Evolutionary conservation across 1,139 yeast genomes (phyloP).

Genomic region (Pneumocystis canis): DNA sequence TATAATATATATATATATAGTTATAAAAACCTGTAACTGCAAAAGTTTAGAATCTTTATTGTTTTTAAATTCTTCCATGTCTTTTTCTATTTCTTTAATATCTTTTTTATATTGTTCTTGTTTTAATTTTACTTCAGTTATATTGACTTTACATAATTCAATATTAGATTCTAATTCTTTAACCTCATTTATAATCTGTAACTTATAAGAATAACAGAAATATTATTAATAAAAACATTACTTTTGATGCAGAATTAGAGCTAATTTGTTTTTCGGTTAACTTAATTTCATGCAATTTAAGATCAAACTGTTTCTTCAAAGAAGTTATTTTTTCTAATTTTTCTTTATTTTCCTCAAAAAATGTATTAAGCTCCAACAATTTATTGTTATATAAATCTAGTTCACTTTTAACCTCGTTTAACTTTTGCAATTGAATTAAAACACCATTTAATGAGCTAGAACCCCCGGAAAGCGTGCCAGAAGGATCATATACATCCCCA

Average conservation of each 20-base stretch:
- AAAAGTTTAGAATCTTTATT: slow-evolving; percentile 72
- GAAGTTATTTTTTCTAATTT: slow-evolving; percentile 40
- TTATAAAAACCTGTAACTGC: slow-evolving; percentile 29
- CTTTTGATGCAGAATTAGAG: slow-evolving; percentile 41
- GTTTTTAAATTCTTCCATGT: slow-evolving; percentile 64
- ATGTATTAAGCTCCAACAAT: slow-evolving; percentile 30
- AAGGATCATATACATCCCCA: slow-evolving; percentile 92
- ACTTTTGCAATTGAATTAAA: slow-evolving; percentile 53
- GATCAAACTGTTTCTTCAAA: slow-evolving; percentile 49
- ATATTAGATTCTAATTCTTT: slow-evolving; percentile 10
- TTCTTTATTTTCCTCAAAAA: slow-evolving; percentile 34
- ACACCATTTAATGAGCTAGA: slow-evolving; percentile 47
- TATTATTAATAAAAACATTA: not conserved
- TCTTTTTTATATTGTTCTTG: slow-evolving; percentile 28
- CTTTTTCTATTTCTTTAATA: slow-evolving; percentile 41
- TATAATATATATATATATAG: not conserved
- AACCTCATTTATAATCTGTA: slow-evolving; percentile 19
- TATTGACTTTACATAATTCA: slow-evolving; percentile 28
- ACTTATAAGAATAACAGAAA: not conserved
- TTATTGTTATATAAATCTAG: slow-evolving; percentile 31
- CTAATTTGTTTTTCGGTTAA: slow-evolving; percentile 47
- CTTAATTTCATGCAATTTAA: slow-evolving; percentile 54
- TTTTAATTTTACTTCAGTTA: slow-evolving; percentile 31
- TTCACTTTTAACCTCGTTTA: slow-evolving; percentile 36
- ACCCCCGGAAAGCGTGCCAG: slow-evolving; percentile 95